phyloP scores from a whole-genome alignment of 2,329 filamentous ascomycete species.

The Arthrobotrys sphaeroides region DNA sequence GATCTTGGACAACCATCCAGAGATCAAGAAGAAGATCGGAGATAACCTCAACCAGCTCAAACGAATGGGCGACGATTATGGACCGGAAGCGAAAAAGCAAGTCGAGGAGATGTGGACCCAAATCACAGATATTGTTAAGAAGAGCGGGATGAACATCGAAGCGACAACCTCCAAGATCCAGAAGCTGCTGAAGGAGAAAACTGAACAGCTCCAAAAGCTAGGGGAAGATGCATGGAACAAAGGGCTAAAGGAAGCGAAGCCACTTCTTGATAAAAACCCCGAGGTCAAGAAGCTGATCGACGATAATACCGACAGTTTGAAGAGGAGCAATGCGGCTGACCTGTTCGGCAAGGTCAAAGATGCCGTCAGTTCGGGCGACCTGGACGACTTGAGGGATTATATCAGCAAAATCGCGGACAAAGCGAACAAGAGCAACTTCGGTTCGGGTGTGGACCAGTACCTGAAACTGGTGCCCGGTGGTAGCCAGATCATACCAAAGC shows the following conservation, averaged over 20 bases:
- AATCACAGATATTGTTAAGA: slow-evolving; percentile 69
- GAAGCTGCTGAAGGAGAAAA: slow-evolving; percentile 75
- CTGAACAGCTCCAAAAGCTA: slow-evolving; percentile 72
- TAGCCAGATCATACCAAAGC: slow-evolving; percentile 72
- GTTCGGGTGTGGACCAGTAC: slow-evolving; percentile 68
- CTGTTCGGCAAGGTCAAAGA: slow-evolving; percentile 72
- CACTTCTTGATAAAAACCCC: slow-evolving; percentile 79
- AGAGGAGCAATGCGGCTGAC: slow-evolving; percentile 72
- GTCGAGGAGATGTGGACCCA: slow-evolving; percentile 76
- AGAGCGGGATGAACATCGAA: slow-evolving; percentile 60
- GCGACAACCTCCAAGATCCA: slow-evolving; percentile 58
- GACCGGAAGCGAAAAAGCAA: slow-evolving; percentile 79
- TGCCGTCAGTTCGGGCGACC: slow-evolving; percentile 71
- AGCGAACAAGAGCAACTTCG: slow-evolving; percentile 66
- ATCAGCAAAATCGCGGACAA: slow-evolving; percentile 70
- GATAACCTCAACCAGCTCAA: slow-evolving; percentile 75
- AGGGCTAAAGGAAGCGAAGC: slow-evolving; percentile 75
- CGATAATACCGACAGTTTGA: slow-evolving; percentile 74
- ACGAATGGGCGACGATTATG: slow-evolving; percentile 74
- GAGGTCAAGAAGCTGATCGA: slow-evolving; percentile 77
- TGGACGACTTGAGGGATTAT: slow-evolving; percentile 70
- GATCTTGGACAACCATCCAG: slow-evolving; percentile 77
- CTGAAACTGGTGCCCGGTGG: slow-evolving; percentile 73
- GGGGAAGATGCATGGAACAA: slow-evolving; percentile 78
- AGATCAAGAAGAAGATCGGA: slow-evolving; percentile 78